Evolutionary conservation across 441 rosid species (phyloP).

Genomic region (Populus hybrid): DNA sequence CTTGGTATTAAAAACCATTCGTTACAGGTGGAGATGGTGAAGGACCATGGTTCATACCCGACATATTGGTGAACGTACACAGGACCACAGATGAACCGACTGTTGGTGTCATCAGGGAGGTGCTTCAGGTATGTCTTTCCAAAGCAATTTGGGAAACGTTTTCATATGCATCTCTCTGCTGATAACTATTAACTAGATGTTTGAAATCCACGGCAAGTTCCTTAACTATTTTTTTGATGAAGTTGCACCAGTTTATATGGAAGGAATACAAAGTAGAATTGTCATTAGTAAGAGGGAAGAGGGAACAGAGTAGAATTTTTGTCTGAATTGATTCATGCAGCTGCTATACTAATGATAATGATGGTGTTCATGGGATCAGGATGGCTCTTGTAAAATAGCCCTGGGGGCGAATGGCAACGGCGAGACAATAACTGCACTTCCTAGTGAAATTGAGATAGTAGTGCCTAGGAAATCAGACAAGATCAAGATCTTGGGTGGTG

Average conservation of each 20-base stretch:
- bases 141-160: not conserved
- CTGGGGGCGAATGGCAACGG: conserved; percentile 69
- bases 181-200: not conserved
- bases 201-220: not conserved
- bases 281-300: no score
- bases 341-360: no score
- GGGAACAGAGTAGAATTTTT: no score
- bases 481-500: conserved; percentile 86
- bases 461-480: conserved; percentile 79
- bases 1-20: not conserved
- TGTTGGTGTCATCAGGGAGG: conserved; percentile 75
- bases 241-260: no score
- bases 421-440: conserved; percentile 43
- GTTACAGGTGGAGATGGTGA: conserved; percentile 79
- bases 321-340: no score
- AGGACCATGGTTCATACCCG: conserved; percentile 85
- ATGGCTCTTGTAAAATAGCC: conserved; percentile 76
- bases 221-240: no score
- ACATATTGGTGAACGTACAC: conserved; percentile 73
- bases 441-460: conserved; percentile 64
- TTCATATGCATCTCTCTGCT: not conserved
- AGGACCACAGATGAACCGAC: conserved; percentile 58
- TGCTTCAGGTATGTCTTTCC: conserved; percentile 56
- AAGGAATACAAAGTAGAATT: no score
- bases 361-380: conserved; percentile 35